Percentiles rank a stretch among this genome's conserved stretches.
phyloP scores from a whole-genome alignment of 306 rosid species.

The Crotalaria pallida region DNA sequence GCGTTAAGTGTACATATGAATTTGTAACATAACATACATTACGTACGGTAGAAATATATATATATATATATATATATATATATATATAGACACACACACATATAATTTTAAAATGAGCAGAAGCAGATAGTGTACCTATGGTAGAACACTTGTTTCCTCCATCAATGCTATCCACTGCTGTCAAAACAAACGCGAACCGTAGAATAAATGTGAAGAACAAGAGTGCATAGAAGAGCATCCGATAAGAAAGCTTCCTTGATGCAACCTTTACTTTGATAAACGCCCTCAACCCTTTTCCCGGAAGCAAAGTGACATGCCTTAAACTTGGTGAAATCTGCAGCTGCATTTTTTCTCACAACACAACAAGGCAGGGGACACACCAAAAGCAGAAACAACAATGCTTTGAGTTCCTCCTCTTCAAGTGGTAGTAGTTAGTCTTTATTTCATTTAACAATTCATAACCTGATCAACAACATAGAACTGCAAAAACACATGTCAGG shows the following conservation, averaged over 20 bases:
- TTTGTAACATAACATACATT: background rate
- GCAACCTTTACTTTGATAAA: conserved; percentile 85
- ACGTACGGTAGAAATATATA: background rate
- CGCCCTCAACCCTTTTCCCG: conserved; percentile 84
- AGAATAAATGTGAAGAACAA: conserved; percentile 89
- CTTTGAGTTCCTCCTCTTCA: conserved; percentile 23
- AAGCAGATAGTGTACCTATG: conserved; percentile 41
- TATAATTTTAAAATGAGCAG: too few species aligned
- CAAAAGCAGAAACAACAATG: background rate
- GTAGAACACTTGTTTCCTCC: conserved; percentile 84
- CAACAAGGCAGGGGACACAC: background rate
- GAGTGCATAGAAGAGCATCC: conserved; percentile 85
- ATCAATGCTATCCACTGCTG: conserved; percentile 86
- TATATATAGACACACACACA: too few species aligned
- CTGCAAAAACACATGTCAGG: conserved; percentile 36
- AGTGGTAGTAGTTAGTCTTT: conserved; percentile 4
- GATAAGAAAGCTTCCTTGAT: conserved; percentile 65
- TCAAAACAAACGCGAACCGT: conserved; percentile 85
- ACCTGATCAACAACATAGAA: conserved; percentile 34
- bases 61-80: too few species aligned
- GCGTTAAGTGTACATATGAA: background rate
- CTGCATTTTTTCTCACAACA: conserved; percentile 60
- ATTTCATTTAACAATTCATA: conserved; percentile 41
- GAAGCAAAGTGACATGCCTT: conserved; percentile 90
- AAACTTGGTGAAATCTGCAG: conserved; percentile 94